Evolutionary conservation across 441 rosid species (phyloP).

Genomic region (Biscutella laevigata): DNA sequence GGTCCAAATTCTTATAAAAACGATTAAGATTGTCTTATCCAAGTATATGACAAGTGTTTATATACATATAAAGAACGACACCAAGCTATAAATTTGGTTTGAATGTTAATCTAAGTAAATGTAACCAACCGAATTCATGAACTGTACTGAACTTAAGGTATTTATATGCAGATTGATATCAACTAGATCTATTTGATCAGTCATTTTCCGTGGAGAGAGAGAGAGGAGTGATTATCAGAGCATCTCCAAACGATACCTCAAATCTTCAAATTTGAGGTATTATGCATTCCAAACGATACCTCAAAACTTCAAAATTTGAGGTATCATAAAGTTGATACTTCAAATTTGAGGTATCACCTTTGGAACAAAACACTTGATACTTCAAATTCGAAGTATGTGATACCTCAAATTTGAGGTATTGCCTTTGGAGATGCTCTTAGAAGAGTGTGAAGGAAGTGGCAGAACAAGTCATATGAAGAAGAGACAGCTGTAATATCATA

Average conservation of each 20-base stretch:
- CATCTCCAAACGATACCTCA: no score
- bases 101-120: no score
- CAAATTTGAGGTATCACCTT: no score
- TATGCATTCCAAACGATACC: no score
- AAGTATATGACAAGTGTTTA: conserved; percentile 15
- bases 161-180: not conserved
- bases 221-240: conserved; percentile 13
- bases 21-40: conserved; percentile 21
- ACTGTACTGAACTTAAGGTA: not conserved
- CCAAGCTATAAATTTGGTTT: conserved; percentile 4
- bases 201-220: conserved; percentile 20
- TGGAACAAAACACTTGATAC: no score
- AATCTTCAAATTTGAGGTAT: no score
- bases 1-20: conserved; percentile 18
- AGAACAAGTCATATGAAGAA: conserved; percentile 31
- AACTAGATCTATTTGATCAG: conserved; percentile 15
- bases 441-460: conserved; percentile 20
- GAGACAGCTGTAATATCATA: conserved; percentile 30
- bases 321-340: no score
- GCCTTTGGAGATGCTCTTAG: no score
- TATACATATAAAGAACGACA: no score
- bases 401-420: no score
- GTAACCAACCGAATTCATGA: conserved; percentile 5
- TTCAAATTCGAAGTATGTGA: no score
- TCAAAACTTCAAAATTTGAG: no score